phyloP scores from a whole-genome alignment of 805 yeast species.

The Scheffersomyces lignosus region DNA sequence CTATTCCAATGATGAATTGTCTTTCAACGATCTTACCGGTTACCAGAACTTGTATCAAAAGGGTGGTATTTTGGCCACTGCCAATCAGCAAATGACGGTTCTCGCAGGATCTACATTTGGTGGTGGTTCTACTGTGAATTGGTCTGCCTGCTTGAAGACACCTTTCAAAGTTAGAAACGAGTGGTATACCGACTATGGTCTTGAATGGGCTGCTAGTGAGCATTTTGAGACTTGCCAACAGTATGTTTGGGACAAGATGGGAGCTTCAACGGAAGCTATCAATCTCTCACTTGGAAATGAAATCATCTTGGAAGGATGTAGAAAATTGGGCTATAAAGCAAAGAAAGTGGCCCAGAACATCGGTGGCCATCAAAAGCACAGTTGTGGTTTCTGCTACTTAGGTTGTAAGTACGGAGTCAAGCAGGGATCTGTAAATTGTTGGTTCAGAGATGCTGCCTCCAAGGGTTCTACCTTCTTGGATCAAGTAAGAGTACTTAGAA shows the following conservation, averaged over 20 bases:
- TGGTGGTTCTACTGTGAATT: constrained; percentile 58
- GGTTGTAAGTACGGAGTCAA: constrained; percentile 54
- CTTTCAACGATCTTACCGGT: constrained; percentile 39
- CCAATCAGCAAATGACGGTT: constrained; percentile 33
- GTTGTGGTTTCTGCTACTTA: constrained; percentile 48
- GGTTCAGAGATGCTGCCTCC: constrained; percentile 50
- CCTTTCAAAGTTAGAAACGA: constrained; percentile 51
- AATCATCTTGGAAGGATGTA: constrained; percentile 43
- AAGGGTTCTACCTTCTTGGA: constrained; percentile 49
- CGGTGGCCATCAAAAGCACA: constrained; percentile 41
- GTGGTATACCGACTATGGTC: constrained; percentile 48
- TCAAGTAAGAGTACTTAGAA: constrained; percentile 39
- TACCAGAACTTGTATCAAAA: constrained; percentile 37
- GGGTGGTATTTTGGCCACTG: constrained; percentile 35
- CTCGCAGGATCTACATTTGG: constrained; percentile 58
- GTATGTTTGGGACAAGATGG: constrained; percentile 50
- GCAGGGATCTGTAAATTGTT: constrained; percentile 51
- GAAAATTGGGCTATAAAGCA: constrained; percentile 44
- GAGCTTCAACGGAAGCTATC: constrained; percentile 38
- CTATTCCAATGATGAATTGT: constrained; percentile 33
- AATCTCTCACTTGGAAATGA: constrained; percentile 47
- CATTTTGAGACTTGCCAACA: constrained; percentile 45
- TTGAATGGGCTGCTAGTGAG: constrained; percentile 46
- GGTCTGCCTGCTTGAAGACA: constrained; percentile 54
- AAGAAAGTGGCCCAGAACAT: constrained; percentile 47